Percentiles rank a stretch among this genome's conserved stretches.
Conservation (phyloP, 2,329 filamentous ascomycete genomes). For the Neofusicoccum sp. region DNA sequence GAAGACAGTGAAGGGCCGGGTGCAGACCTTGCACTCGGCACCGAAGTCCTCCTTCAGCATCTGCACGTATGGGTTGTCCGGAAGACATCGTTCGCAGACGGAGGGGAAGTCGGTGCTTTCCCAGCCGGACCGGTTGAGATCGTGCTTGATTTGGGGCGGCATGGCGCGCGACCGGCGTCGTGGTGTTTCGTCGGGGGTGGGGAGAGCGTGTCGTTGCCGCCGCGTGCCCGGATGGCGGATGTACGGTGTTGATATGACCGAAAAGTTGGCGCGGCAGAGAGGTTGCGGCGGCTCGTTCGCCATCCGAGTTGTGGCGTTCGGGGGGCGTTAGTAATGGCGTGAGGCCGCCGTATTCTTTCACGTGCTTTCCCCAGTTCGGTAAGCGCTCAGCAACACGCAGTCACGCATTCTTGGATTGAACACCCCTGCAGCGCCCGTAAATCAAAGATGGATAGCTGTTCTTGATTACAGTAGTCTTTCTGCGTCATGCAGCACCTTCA, state of each 20-base stretch:
- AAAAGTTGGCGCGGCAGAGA: conserved; percentile 5
- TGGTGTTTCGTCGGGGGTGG: background rate
- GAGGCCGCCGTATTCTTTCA: background rate
- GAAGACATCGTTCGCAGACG: conserved; percentile 88
- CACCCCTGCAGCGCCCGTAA: too few species aligned
- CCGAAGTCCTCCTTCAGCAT: conserved; percentile 98
- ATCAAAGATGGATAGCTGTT: too few species aligned
- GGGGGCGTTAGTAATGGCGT: background rate
- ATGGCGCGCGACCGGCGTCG: conserved; percentile 47
- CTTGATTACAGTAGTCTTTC: too few species aligned
- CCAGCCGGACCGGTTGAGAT: conserved; percentile 94
- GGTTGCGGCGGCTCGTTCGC: conserved; percentile 15
- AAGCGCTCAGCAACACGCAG: background rate
- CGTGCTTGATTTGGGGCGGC: conserved; percentile 93
- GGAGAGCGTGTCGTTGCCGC: background rate
- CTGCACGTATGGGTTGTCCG: conserved; percentile 96
- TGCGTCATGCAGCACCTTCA: too few species aligned
- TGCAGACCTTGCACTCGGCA: conserved; percentile 84
- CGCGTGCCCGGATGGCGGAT: conserved; percentile 15
- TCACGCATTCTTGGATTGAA: too few species aligned
- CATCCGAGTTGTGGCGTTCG: background rate
- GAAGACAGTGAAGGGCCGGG: conserved; percentile 93
- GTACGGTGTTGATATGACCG: conserved; percentile 11
- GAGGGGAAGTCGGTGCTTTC: conserved; percentile 90
- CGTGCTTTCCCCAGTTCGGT: background rate